phyloP scores from a whole-genome alignment of 176 grass and related monocot genomes.

The Aegilops longissima region DNA sequence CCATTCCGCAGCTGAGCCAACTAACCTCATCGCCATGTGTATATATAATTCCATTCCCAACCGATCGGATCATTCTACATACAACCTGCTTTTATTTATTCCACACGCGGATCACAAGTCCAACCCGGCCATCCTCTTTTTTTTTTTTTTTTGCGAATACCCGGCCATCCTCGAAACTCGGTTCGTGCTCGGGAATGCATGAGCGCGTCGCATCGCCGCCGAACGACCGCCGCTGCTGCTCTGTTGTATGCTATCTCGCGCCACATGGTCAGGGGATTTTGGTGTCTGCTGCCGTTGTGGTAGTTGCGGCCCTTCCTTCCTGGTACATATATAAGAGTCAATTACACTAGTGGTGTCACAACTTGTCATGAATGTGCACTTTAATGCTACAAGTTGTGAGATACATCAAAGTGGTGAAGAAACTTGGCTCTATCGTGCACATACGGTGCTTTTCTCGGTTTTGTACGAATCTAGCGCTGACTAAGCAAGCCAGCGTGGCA shows the following conservation, averaged over 20 bases:
- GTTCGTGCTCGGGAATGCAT: not conserved
- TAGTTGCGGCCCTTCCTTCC: not conserved
- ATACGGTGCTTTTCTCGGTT: too few relatives aligned
- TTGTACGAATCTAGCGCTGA: too few relatives aligned
- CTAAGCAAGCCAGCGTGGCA: too few relatives aligned
- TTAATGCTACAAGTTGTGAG: too few relatives aligned
- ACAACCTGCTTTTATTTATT: not conserved
- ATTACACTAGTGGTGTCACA: too few relatives aligned
- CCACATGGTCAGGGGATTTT: not conserved
- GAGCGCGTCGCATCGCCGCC: not conserved
- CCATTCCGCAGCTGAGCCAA: not conserved
- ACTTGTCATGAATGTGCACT: too few relatives aligned
- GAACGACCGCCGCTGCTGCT: not conserved
- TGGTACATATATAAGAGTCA: too few relatives aligned
- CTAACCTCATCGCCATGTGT: not conserved
- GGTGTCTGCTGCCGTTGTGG: not conserved
- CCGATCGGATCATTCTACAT: not conserved
- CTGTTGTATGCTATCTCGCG: not conserved
- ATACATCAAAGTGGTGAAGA: too few relatives aligned
- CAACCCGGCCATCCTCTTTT: too few relatives aligned
- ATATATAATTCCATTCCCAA: not conserved
- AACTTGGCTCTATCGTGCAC: too few relatives aligned
- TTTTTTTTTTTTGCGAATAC: too few relatives aligned
- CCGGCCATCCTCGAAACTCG: not conserved
- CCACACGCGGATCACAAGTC: not conserved